Evolutionary conservation across 805 yeast species (phyloP), one percentile per base, ranked within the genome.

Genomic region (Maudiozyma bulderi): DNA sequence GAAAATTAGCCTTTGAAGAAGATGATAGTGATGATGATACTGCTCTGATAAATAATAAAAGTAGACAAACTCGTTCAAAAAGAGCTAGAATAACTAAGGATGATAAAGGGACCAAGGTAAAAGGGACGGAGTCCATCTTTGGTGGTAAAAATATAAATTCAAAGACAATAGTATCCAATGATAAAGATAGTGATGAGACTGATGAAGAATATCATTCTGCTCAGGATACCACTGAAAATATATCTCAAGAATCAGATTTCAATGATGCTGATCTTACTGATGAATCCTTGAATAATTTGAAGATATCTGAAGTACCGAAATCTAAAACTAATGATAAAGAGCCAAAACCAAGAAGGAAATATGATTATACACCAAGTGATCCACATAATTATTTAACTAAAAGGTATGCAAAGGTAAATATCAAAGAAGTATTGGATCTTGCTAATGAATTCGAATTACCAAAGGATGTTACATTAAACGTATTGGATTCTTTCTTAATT

Each of bases 391-490:
- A 57, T 28, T 57, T 70, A 2, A 58, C 60, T 34, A 65, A 60
- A 44, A 64, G 59, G 37, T 56, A 62, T 50, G 52, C 53, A 15
- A 65, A 66, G 43, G 59, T 72, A 2, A 68, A 77, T 1, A 68
- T 76, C 0, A 62, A 69, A 8, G 74, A 71, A 46, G 59, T 77
- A 28, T 66, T 76, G 0, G 55, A 71, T 3, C 71, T 82, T 38
- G 82, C 86, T 57, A 82, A 82, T 60, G 73, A 75, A 53, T 84
- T 84, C 58, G 78, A 80, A 59, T 67, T 84, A 28, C 86, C 86
- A 0, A 66, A 72, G 20, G 71, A 73, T 0, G 67, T 75, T 2
- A 78, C 86, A 0, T 67, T 70, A 29, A 64, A 69, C 35, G 69
- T 84, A 43, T 51, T 82, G 8, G 73, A 72, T 40, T 74, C 80